Percentiles rank a stretch among this genome's conserved stretches.
phyloP scores from a whole-genome alignment of 2,329 filamentous ascomycete genomes.

The Ophiobolus disseminans region DNA sequence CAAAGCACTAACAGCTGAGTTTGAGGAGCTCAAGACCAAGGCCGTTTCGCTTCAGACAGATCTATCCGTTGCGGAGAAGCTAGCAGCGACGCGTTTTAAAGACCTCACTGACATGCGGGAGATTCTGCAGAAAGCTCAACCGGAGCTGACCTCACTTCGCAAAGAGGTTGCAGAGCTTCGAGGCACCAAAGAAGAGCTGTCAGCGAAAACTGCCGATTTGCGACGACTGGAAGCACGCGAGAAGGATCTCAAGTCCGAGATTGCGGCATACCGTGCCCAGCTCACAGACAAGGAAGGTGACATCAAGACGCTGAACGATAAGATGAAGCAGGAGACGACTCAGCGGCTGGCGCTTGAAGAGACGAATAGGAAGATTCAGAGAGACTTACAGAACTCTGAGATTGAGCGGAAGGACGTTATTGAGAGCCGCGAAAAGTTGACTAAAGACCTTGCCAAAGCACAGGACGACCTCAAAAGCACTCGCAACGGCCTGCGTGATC shows the following conservation, averaged over 20 bases:
- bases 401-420: conserved; percentile 79
- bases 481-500: conserved; percentile 67
- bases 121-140: conserved; percentile 81
- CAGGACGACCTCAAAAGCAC: conserved; percentile 72
- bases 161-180: conserved; percentile 80
- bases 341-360: conserved; percentile 79
- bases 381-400: conserved; percentile 79
- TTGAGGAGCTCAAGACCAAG: conserved; percentile 75
- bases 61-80: conserved; percentile 81
- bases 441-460: conserved; percentile 72
- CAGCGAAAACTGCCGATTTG: conserved; percentile 67
- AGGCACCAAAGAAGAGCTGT: conserved; percentile 75
- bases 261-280: conserved; percentile 72
- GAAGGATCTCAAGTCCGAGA: conserved; percentile 78
- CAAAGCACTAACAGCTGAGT: conserved; percentile 66
- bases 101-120: conserved; percentile 83
- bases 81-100: conserved; percentile 87
- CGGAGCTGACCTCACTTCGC: conserved; percentile 80
- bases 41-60: conserved; percentile 78
- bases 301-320: conserved; percentile 78
- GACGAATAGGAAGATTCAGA: conserved; percentile 73
- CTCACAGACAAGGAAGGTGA: conserved; percentile 78
- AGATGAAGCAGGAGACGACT: conserved; percentile 75
- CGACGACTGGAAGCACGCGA: conserved; percentile 81
- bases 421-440: conserved; percentile 73